Percentiles rank a stretch among this genome's conserved stretches.
phyloP scores from a whole-genome alignment of 1,284 basidiomycete genomes.

The Spongiforma sp. region DNA sequence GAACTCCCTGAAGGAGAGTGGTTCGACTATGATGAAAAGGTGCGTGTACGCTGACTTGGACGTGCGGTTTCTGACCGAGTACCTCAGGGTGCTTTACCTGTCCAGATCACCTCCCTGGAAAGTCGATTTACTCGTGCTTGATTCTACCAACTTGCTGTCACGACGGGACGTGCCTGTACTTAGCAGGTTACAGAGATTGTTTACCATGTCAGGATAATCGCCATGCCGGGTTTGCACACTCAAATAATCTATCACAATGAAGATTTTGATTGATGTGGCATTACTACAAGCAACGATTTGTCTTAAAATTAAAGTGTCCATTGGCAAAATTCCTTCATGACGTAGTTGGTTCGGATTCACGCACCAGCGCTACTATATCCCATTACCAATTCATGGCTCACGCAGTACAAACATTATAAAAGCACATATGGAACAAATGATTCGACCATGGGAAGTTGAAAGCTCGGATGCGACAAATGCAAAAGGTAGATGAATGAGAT shows the following conservation, averaged over 20 bases:
- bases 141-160: background rate
- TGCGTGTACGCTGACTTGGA: conserved; percentile 30
- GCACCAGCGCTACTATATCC: conserved; percentile 38
- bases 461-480: conserved; percentile 30
- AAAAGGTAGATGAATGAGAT: conserved; percentile 33
- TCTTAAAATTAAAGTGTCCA: background rate
- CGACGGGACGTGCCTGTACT: too few species aligned
- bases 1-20: conserved; percentile 71
- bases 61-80: conserved; percentile 1
- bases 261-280: too few species aligned
- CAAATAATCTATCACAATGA: background rate
- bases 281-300: too few species aligned
- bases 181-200: too few species aligned
- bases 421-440: conserved; percentile 35
- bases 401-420: conserved; percentile 39
- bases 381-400: conserved; percentile 33
- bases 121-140: conserved; percentile 70
- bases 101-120: conserved; percentile 65
- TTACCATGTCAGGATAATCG: background rate
- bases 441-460: conserved; percentile 18
- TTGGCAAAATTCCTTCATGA: background rate
- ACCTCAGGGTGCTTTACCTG: conserved; percentile 62
- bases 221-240: too few species aligned
- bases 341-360: conserved; percentile 27
- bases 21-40: conserved; percentile 86